Base-by-base conservation (phyloP, 2,329 filamentous ascomycete species). In the Aspergillaceae sp. region DNA sequence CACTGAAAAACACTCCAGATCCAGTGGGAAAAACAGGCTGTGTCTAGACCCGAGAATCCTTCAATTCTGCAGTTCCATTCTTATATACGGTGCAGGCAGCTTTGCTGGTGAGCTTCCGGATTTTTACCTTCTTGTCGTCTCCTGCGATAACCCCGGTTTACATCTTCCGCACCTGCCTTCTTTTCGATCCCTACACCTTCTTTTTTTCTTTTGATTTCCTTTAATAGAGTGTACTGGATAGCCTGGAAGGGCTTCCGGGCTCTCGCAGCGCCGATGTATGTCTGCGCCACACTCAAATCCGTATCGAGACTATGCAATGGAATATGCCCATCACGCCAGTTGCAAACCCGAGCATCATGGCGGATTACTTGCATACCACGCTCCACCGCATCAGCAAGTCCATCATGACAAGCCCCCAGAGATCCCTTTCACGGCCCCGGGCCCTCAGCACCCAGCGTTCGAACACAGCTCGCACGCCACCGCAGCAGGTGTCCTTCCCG, bases 221-320 rank as follows among this genome's bases (percentile, higher is more conserved):
- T 48, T 48, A 38, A 49, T 46, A 41, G 49, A 34, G 29, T 47
- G 44, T 48, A 42, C 47, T 50, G 48, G 50, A 56, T 52, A 59
- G 59, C 62, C 81, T 81, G 82, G 80, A 79, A 82, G 82, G 79
- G 82, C 81, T 80, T 77, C 48, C 48, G 51, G 76, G 82, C 81
- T 85, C 82, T 85, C 82, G 82, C 80, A 80, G 80, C 77, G 80
- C 79, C 80, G 60, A 84, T 84, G 80, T 70, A 78, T 78, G 71
- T 78, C 74, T 75, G 79, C 73, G 78, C 84, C 79, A 74, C 79
- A 85, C 79, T 81, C 80, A 76, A 77, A 79, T 76, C 80, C 82
- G 70, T 87, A 86, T 75, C 79, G 81, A 77, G 79, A 82, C 74
- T 84, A 84, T 76, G 79, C 83, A 78, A 81, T 86, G 77, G 80